Conservation (phyloP, 2,329 filamentous ascomycete species). For the Podosphaera leucotricha region DNA sequence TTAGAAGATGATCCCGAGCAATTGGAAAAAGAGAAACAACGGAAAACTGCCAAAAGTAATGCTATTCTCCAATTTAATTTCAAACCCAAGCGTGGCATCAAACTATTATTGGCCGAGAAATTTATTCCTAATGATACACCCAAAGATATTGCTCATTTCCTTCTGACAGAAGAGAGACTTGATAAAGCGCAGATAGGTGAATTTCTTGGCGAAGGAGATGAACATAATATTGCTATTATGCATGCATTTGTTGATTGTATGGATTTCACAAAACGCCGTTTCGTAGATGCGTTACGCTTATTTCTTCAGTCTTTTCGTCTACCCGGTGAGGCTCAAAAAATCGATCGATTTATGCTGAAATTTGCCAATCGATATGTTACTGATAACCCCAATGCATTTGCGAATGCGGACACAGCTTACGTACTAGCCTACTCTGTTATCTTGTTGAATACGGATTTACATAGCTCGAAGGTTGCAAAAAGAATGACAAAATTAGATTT, state of each 20-base stretch:
- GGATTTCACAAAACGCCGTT: constrained; percentile 78
- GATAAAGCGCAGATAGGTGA: constrained; percentile 88
- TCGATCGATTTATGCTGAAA: constrained; percentile 98
- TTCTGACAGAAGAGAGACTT: constrained; percentile 58
- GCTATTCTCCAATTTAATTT: constrained; percentile 88
- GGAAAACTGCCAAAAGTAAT: constrained; percentile 77
- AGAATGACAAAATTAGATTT: constrained; percentile 95
- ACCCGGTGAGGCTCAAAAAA: constrained; percentile 93
- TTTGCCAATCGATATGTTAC: constrained; percentile 91
- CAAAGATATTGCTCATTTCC: constrained; percentile 62
- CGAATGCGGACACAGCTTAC: constrained; percentile 94
- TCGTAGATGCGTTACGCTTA: constrained; percentile 73
- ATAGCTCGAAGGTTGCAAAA: constrained; percentile 61
- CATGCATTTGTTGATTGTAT: constrained; percentile 91
- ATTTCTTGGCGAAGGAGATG: constrained; percentile 79
- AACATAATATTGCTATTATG: constrained; percentile 91
- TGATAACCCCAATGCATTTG: constrained; percentile 90
- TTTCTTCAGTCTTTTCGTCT: constrained; percentile 90
- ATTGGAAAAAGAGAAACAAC: constrained; percentile 82
- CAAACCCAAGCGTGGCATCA: constrained; percentile 87
- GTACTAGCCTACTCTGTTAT: constrained; percentile 93
- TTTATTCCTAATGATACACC: constrained; percentile 66
- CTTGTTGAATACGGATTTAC: constrained; percentile 84
- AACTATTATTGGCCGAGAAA: constrained; percentile 56
- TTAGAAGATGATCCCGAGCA: constrained; percentile 79